Evolutionary conservation across 768 basidiomycete genomes (phyloP), one percentile per base, ranked within the genome.

Genomic region (Suillus subluteus): DNA sequence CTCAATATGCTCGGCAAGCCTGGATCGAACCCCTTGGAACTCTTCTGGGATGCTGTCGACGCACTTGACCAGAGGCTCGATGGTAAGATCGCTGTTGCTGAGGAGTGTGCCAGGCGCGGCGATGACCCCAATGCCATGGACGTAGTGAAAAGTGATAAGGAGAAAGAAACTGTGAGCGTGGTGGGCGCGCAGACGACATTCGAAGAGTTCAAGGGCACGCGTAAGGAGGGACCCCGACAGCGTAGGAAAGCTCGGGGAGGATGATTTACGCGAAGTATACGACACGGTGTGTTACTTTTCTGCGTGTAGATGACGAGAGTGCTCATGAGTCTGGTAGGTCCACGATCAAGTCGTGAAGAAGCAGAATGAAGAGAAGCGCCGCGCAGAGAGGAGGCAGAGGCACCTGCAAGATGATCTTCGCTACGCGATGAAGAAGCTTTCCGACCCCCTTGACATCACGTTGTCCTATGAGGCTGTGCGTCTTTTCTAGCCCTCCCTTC

Each of bases 21-120:
- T 9, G 98, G 98, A 16, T 97, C 95, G 2, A 96, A 93, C 70
- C 96, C 97, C 1, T 84, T 99, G 38, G 98, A 99, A 73, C 85
- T 99, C 5, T 99, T 98, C 79, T 98, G 96, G 95, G 97, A 99
- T 77, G 75, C 85, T 12, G 91, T 98, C 55, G 98, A 99, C 77
- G 83, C 82, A 50, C 84, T 98, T 3, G 96, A 95, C 73, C 93
- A 96, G 74, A 86, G 89, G 69, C 85, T 97, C 21, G 95, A 96
- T 67, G 84, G 84, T 23, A 93, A 93, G 73, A 89, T 93, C 21
- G 83, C 83, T n/a, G 72, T 86, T 38, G 87, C 91, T 4, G 89
- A 91, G 66, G 84, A 81, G 38, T 88, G 83, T 5, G 82, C 93
- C 69, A 84, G 82, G 69, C 81, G 82, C 58, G 69, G 76, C 21